Base-by-base conservation (phyloP, 2,329 filamentous ascomycete genomes). In the Lasiodiplodia hormozganensis region DNA sequence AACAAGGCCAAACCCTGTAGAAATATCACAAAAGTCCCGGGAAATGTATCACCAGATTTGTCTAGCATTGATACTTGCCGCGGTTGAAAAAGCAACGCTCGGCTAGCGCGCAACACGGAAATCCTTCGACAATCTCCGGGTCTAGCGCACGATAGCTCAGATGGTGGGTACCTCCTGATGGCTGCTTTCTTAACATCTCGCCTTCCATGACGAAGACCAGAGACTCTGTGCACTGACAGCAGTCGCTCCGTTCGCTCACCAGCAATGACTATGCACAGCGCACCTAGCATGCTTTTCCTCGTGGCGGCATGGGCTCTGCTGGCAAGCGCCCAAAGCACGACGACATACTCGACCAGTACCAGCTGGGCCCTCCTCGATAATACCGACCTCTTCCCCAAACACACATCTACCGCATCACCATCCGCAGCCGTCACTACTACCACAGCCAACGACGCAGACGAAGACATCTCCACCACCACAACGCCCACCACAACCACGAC, bases 81-180 rank as follows among this genome's bases (percentile, higher is more conserved):
- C 18, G 18, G 43, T 21, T n/a, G n/a, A 47, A 21, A n/a, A 23
- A 11, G 16, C 25, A 54, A n/a, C 28, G 52, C 25, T 25, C 25
- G 16, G 25, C 8, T 54, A 54, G 52, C 28, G 52, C 28, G 52
- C 14, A 18, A 31, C 28, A 28, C 16, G 31, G 54, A 36, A 57
- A 57, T 57, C 34, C 54, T 57, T 57, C 54, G 11, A 57, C 18
- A 28, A 57, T 57, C 54, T 57, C 54, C 54, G 54, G 12, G 54
- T 38, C 54, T 40, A 57, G 54, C 31, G 31, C 54, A 34, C 8
- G 43, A 47, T 47, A 4, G 43, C 43, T 21, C 43, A 47, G 18
- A 47, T 18, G 18, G n/a, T 47, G 43, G 18, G n/a, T 47, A 14
- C 43, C 43, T 47, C 43, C 43, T 21, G 43, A 47, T 47, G 18